phyloP scores from a whole-genome alignment of 306 rosid species.

The Gastrolobium villosum region DNA sequence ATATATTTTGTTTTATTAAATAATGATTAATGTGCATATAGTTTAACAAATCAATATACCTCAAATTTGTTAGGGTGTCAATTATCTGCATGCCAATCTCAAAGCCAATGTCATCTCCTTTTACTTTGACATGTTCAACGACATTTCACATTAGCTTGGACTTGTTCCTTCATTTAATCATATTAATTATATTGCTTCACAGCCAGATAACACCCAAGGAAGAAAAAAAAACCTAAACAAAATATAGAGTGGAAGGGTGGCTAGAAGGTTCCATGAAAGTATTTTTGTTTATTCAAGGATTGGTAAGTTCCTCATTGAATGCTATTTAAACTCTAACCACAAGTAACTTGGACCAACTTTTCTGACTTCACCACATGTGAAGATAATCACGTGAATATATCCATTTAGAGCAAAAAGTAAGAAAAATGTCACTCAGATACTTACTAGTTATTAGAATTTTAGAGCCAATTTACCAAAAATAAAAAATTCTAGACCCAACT shows the following conservation, averaged over 20 bases:
- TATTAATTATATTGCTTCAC: not conserved
- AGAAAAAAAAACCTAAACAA: not conserved
- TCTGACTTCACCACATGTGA: too few relatives aligned
- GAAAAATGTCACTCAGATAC: too few relatives aligned
- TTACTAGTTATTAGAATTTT: too few relatives aligned
- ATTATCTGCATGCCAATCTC: not conserved
- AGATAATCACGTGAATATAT: too few relatives aligned
- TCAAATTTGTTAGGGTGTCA: conserved; percentile 24
- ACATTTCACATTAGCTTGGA: not conserved
- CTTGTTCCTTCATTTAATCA: not conserved
- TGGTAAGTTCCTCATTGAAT: too few relatives aligned
- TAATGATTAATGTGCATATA: not conserved
- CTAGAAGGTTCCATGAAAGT: not conserved
- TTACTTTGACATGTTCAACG: not conserved
- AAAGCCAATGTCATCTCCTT: not conserved
- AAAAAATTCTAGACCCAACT: too few relatives aligned
- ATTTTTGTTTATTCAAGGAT: too few relatives aligned
- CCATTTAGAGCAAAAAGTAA: too few relatives aligned
- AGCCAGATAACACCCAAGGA: not conserved
- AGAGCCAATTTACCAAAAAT: too few relatives aligned
- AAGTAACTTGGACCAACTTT: too few relatives aligned
- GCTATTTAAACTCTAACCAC: too few relatives aligned
- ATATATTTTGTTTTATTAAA: not conserved
- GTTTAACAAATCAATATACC: not conserved
- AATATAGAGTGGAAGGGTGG: not conserved